phyloP scores from a whole-genome alignment of 805 yeast genomes.

The Nakazawaea ernobii region DNA sequence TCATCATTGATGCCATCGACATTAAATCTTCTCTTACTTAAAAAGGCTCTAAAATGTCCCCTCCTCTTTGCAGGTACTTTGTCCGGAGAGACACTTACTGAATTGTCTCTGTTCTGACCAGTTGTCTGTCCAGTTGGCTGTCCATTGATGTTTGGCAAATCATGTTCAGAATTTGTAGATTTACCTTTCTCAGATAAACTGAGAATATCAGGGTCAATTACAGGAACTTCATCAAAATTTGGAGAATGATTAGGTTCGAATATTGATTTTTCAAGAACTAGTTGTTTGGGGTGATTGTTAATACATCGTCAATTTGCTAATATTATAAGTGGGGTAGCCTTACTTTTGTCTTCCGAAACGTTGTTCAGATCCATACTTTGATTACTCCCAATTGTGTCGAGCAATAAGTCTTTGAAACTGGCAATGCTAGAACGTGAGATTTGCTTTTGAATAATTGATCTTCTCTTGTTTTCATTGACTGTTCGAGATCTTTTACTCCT shows the following conservation, averaged over 20 bases:
- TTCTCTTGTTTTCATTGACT: too few species aligned
- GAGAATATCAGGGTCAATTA: not conserved
- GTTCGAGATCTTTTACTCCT: too few species aligned
- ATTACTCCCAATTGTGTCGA: not conserved
- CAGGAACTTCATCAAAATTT: not conserved
- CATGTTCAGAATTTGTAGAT: not conserved
- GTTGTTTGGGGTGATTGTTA: not conserved
- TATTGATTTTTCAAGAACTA: not conserved
- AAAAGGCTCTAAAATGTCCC: not conserved
- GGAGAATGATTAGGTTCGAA: conserved; percentile 8
- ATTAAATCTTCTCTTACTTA: not conserved
- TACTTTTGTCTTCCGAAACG: not conserved
- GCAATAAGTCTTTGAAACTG: not conserved
- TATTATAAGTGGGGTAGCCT: not conserved
- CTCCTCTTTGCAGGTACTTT: not conserved
- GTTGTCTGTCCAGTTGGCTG: too few species aligned
- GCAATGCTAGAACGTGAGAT: not conserved
- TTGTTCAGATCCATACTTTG: not conserved
- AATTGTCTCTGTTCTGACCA: too few species aligned
- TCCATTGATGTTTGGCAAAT: not conserved
- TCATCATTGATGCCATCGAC: too few species aligned
- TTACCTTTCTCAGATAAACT: not conserved
- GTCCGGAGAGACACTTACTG: too few species aligned
- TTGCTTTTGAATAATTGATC: not conserved
- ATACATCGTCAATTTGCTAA: not conserved